Conservation (phyloP, 2,329 filamentous ascomycete genomes). For the Thielaviopsis punctulata region DNA sequence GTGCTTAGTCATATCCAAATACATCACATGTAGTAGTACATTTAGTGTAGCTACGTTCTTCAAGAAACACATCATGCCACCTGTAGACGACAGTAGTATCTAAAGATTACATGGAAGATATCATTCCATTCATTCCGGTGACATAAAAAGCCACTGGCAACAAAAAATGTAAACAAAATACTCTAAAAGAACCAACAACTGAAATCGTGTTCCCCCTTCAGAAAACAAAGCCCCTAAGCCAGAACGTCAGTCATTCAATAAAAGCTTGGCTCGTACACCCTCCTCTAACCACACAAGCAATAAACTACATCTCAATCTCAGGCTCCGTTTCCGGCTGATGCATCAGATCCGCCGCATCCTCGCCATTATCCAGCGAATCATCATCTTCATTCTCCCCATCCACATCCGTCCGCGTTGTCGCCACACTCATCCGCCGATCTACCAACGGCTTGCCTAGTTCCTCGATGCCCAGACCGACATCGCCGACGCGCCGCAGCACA, state of each 20-base stretch:
- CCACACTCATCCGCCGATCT: constrained; percentile 19
- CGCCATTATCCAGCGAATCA: constrained; percentile 15
- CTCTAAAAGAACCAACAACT: background rate
- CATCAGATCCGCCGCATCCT: constrained; percentile 19
- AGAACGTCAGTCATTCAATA: background rate
- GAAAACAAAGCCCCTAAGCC: background rate
- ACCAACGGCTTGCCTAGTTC: constrained; percentile 22
- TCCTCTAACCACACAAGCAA: too few species aligned
- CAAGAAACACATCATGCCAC: too few species aligned
- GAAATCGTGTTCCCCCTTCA: too few species aligned
- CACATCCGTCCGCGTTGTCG: constrained; percentile 13
- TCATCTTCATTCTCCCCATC: constrained; percentile 18
- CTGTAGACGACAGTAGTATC: too few species aligned
- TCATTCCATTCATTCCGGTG: background rate
- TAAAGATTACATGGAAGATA: background rate
- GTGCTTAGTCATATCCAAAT: background rate
- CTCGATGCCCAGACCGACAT: constrained; percentile 46
- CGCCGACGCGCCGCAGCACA: constrained; percentile 67
- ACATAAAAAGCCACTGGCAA: background rate
- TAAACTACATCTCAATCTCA: background rate
- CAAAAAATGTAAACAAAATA: background rate
- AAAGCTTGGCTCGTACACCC: background rate
- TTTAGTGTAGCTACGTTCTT: background rate
- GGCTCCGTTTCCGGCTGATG: constrained; percentile 11
- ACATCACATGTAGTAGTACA: background rate